Conservation (phyloP, 2,329 filamentous ascomycete species). For the Alternaria dauci region DNA sequence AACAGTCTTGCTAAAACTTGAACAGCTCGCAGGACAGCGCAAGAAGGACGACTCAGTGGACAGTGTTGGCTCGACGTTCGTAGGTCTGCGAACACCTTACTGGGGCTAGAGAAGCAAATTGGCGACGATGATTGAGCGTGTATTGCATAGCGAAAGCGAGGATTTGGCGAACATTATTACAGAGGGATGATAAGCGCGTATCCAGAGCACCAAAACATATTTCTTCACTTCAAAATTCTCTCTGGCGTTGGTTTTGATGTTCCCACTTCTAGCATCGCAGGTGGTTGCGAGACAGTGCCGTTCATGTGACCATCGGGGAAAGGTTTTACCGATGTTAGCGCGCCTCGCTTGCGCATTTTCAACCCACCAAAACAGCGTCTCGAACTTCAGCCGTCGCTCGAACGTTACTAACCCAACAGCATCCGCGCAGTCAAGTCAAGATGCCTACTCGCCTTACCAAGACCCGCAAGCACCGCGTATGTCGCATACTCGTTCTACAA, state of each 20-base stretch:
- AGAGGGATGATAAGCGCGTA: slow-evolving; percentile 14
- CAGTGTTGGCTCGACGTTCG: slow-evolving; percentile 47
- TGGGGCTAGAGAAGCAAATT: slow-evolving; percentile 41
- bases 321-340: slow-evolving; percentile 12
- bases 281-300: neutral
- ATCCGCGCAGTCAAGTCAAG: slow-evolving; percentile 20
- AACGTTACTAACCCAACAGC: slow-evolving; percentile 42
- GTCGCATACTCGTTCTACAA: too few species aligned
- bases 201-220: slow-evolving; percentile 1
- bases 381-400: slow-evolving; percentile 11
- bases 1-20: slow-evolving; percentile 18
- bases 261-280: neutral
- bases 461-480: slow-evolving; percentile 66
- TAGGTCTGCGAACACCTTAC: slow-evolving; percentile 52
- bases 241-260: neutral
- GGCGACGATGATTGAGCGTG: slow-evolving; percentile 14
- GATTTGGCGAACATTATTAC: slow-evolving; percentile 14
- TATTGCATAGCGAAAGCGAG: slow-evolving; percentile 42
- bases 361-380: slow-evolving; percentile 18
- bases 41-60: slow-evolving; percentile 69
- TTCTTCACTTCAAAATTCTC: neutral
- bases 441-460: slow-evolving; percentile 47
- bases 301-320: slow-evolving; percentile 10
- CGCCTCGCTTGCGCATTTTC: slow-evolving; percentile 28
- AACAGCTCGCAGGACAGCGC: slow-evolving; percentile 68